These are phyloP conservation scores for Aspergillus leporis DNA, from an alignment of 495 filamentous ascomycete genomes.

Conservation along the genomic window DNA sequence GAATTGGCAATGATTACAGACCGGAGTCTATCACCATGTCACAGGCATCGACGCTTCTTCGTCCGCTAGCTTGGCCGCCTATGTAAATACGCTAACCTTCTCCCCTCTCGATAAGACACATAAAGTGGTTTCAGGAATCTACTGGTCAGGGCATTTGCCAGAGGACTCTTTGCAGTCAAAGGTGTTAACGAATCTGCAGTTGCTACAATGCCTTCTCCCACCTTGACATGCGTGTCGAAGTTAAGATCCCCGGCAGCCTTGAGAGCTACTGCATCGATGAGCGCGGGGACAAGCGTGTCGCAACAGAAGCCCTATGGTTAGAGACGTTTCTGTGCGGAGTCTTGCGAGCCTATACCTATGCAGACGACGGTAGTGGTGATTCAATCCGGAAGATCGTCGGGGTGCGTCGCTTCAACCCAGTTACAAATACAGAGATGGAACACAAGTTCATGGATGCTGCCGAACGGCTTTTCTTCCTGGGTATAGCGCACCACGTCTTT, in stretches of 20 bases:
- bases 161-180: slow-evolving; percentile 17
- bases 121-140: slow-evolving; percentile 90
- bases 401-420: slow-evolving; percentile 92
- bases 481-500: slow-evolving; percentile 39
- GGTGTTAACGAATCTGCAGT: slow-evolving; percentile 46
- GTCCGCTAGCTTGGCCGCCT: slow-evolving; percentile 93
- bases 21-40: slow-evolving; percentile 96
- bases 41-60: slow-evolving; percentile 97
- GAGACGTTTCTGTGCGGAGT: slow-evolving; percentile 97
- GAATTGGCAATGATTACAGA: slow-evolving; percentile 46
- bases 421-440: slow-evolving; percentile 95
- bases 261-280: slow-evolving; percentile 97
- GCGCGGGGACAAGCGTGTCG: slow-evolving; percentile 86
- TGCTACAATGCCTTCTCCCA: slow-evolving; percentile 99
- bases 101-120: slow-evolving; percentile 79
- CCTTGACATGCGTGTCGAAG: slow-evolving; percentile 96
- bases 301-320: slow-evolving; percentile 91
- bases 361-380: slow-evolving; percentile 90
- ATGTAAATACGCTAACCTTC: slow-evolving; percentile 96
- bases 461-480: slow-evolving; percentile 91
- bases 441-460: slow-evolving; percentile 95
- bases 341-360: slow-evolving; percentile 90
- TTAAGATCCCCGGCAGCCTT: slow-evolving; percentile 91
- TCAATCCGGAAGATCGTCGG: slow-evolving; percentile 92
- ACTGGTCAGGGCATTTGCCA: slow-evolving; percentile 64